Evolutionary conservation across 2,329 filamentous ascomycete species (phyloP), one percentile per base, ranked within the genome.

Genomic region (Daldinia sp.): DNA sequence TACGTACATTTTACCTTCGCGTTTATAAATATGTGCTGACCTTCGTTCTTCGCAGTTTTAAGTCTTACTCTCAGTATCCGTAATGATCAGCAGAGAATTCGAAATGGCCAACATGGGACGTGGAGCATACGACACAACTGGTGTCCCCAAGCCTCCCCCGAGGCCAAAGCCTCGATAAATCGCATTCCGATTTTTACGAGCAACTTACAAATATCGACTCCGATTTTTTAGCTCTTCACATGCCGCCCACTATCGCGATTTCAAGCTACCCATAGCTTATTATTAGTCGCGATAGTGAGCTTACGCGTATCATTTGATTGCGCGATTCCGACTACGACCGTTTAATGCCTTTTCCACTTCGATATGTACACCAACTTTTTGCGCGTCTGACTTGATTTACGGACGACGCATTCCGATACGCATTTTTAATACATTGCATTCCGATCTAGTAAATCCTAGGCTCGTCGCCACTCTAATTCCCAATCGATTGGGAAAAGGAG

Each of bases 61-160:
- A 48, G 6, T 4, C 23, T 15, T 30, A 39, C 54, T 56, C 42
- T 35, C 23, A 56, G 41, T 65, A 33, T 42, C 54, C 72, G 74
- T 67, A 69, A 79, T 79, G 78, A 68, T 73, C 72, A 68, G 68
- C 63, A 74, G 73, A 71, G 77, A 77, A 55, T 69, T 72, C 58
- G 73, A 71, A 69, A 73, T 75, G 73, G 69, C 76, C 62, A 78
- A 79, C 73, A 79, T 79, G 78, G 78, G 78, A 70, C 77, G 78
- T 48, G 78, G 78, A 53, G 78, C 78, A 68, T 79, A 79, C 50
- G 78, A 79, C 66, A 79, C 77, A 65, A 79, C 78, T 53, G 78
- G 78, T 67, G 77, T 78, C 44, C 76, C 77, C 48, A 79, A 79
- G 73, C 78, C 78, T 63, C 76, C 77, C 35, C 76, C 77, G 53